Evolutionary conservation across 2,329 filamentous ascomycete genomes (phyloP), one percentile per base, ranked within the genome.

Genomic region (Neofusicoccum kwambonambiense): DNA sequence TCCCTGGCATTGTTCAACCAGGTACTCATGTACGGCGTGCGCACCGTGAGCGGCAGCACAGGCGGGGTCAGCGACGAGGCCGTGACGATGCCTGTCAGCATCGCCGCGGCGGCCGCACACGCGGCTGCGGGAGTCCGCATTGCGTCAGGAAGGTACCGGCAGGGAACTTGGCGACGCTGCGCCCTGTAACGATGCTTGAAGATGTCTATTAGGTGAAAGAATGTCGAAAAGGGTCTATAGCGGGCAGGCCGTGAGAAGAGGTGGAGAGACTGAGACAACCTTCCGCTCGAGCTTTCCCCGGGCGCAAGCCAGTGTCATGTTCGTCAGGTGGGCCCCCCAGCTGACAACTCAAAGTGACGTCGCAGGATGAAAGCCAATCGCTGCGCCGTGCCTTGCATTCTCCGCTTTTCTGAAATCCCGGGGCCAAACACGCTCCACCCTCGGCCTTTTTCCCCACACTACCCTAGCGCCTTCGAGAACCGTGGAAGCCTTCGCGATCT

Each of bases 1-100:
- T 89, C 85, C 69, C 92, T 84, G 45, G 91, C 90, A 75, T 86
- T 84, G 54, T 83, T 82, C 64, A 92, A 80, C 83, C 76, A 85
- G 71, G 81, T 81, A 64, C 80, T 83, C 63, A 83, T 73, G 69
- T 84, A 84, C 15, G 82, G 82, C 65, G 81, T 83, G 64, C 82
- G 77, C 51, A 84, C 82, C 65, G 82, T 78, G 67, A 83, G 75
- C 13, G 82, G 82, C 52, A 84, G 76, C 6, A 83, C 79, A 12
- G 81, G 81, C 64, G 86, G 86, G 35, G 81, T 83, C 58, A 88
- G 79, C 35, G 76, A 80, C 15, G 85, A 87, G 22, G 84, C 83
- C 54, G 78, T 71, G 64, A 74, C 74, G 62, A 79, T 70, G 70
- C 75, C 73, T 69, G 77, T 77, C 73, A 82, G 79, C 65, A 82